Conservation (phyloP, 495 filamentous ascomycete genomes). For the Mytilinidion resinicola region DNA sequence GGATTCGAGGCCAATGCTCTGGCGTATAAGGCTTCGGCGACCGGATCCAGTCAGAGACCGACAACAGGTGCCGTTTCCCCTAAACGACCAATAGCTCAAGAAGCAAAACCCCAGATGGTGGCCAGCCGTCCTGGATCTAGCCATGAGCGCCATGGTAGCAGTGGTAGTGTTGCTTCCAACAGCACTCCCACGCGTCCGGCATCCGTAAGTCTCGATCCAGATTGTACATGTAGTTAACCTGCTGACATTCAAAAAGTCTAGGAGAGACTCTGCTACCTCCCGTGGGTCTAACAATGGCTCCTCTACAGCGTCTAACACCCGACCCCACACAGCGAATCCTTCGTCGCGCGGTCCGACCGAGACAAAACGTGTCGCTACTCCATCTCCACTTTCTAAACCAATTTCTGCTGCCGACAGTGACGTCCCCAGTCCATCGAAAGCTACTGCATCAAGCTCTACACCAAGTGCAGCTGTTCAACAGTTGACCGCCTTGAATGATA, state of each 20-base stretch:
- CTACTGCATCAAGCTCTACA: conserved; percentile 9
- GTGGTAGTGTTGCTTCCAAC: conserved; percentile 46
- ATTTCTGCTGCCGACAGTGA: conserved; percentile 38
- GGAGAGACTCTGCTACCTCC: conserved; percentile 13
- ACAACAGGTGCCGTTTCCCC: background rate
- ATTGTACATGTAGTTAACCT: conserved; percentile 1
- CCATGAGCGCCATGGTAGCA: conserved; percentile 55
- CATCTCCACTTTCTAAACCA: conserved; percentile 86
- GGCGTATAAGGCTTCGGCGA: conserved; percentile 8
- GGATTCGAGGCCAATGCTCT: conserved; percentile 60
- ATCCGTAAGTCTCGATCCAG: conserved; percentile 47
- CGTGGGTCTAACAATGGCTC: background rate
- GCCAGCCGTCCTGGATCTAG: conserved; percentile 32
- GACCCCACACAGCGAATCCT: conserved; percentile 54
- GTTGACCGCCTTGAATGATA: conserved; percentile 72
- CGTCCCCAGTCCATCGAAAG: conserved; percentile 24
- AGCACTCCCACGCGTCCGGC: conserved; percentile 43
- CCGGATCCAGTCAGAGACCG: background rate
- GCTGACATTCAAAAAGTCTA: conserved; percentile 13
- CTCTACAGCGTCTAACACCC: conserved; percentile 17
- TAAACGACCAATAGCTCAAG: conserved; percentile 21
- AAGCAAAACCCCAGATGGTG: conserved; percentile 28
- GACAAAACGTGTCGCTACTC: conserved; percentile 64
- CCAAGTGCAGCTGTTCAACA: conserved; percentile 72
- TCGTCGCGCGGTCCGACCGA: conserved; percentile 66